Evolutionary conservation across 495 filamentous ascomycete species (phyloP), one percentile per base, ranked within the genome.

Genomic region (Aspergillus cristatus): DNA sequence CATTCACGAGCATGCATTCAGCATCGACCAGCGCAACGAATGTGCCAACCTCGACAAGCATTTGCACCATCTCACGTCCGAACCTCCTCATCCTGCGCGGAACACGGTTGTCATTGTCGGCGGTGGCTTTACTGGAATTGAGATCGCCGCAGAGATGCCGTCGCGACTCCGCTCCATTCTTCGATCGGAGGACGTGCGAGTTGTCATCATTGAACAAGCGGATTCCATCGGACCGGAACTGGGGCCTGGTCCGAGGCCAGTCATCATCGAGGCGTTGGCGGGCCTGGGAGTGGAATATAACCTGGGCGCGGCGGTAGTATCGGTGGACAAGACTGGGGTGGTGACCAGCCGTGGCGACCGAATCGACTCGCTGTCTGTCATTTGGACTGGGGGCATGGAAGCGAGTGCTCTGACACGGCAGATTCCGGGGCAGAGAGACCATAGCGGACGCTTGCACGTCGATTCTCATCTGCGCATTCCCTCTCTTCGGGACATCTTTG

Each of bases 41-140:
- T 39, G 47, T 1, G 28, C 11, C 2, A 51, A 48, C 30, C 47
- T 54, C 1, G 45, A 51, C 14, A 14, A 34, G 1, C 51, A 51
- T 18, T 35, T 54, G 7, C 18, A 40, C 7, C 37, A 11, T 18
- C 43, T 54, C 7, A 17, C 28, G 2, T 43, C 47, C 6, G 43
- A 43, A 24, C 38, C 43, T 2, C n/a, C 28, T 33, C 41, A 29
- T 18, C 14, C 43, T 14, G 37, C 40, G 10, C 42, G 42, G 4
- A 16, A 46, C 24, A 54, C 47, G 10, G 22, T 51, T 32, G 42
- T 51, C 15, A 34, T 54, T 8, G 46, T 37, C 20, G 51, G 51
- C 13, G 51, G 41, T 15, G 51, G 51, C 0, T 54, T 54, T 31
- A 54, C 51, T 6, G 51, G 51, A 1, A 54, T 54, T 12, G 51